phyloP scores from a whole-genome alignment of 345 rosid species.

The Lagerstroemia speciosa region DNA sequence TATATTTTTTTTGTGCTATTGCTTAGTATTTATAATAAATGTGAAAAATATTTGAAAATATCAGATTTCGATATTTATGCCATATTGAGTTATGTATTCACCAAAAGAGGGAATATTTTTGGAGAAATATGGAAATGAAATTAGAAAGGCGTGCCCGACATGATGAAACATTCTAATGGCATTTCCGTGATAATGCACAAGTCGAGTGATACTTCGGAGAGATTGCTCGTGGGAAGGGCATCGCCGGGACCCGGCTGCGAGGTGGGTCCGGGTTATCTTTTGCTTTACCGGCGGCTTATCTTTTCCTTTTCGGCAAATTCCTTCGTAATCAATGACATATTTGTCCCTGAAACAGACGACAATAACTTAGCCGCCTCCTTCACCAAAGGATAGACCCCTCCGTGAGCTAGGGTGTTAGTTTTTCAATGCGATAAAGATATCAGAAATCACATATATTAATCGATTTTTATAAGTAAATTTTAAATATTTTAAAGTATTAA shows the following conservation, averaged over 20 bases:
- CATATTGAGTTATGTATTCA: too few species aligned
- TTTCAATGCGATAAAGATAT: not conserved
- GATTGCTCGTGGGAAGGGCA: not conserved
- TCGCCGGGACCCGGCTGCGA: not conserved
- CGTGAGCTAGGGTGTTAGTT: not conserved
- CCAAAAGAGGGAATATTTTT: too few species aligned
- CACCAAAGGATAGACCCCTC: too few species aligned
- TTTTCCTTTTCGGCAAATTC: constrained; percentile 7
- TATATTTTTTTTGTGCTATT: not conserved
- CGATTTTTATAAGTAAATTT: too few species aligned
- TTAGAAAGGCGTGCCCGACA: too few species aligned
- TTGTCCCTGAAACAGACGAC: not conserved
- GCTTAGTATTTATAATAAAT: too few species aligned
- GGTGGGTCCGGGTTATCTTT: constrained; percentile 1
- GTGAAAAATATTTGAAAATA: too few species aligned
- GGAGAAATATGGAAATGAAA: not conserved
- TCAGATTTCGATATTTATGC: too few species aligned
- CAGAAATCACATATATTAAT: too few species aligned
- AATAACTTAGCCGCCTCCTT: not conserved
- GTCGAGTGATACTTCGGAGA: not conserved
- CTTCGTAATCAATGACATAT: not conserved
- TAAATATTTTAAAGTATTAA: too few species aligned
- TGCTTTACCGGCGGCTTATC: constrained; percentile 6
- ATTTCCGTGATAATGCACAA: not conserved
- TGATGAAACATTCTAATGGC: not conserved